Base-by-base conservation (phyloP, 2,329 filamentous ascomycete genomes). In the Colletotrichum aenigma region DNA sequence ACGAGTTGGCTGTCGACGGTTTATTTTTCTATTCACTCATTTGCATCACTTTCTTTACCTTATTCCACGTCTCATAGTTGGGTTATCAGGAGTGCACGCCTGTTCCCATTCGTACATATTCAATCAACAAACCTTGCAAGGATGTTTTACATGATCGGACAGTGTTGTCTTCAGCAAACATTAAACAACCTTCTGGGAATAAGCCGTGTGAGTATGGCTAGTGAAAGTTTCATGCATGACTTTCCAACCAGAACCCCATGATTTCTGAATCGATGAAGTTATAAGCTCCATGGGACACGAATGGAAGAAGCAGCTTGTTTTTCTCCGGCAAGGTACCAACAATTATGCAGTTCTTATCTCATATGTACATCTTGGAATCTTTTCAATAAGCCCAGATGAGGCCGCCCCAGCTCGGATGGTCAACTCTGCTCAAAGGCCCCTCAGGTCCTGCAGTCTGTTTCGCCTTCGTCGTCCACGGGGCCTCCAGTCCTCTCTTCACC, bases 401-500 rank as follows among this genome's bases (percentile, higher is more conserved):
- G 10, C 71, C 71, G 10, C 71, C 71, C 71, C 71, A 74, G 15
- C 71, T 74, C 21, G 66, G 66, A 36, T 74, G 71, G 2, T 74
- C 66, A 21, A 48, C 30, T 12, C 43, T 2, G 1, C 36, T 74
- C 60, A 74, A 12, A 0, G 58, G 66, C 13, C 66, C 43, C 32
- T 74, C 71, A 3, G 34, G 6, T 1, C 66, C 66, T 3, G 15
- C 66, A 10, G 32, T 10, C 10, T 74, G 10, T 28, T 74, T 76
- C 3, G 74, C 74, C 48, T 74, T 74, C 3, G 66, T 61, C 8
- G 66, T 64, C 74, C 74, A 76, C 3, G 74, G 66, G 1, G 78
- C 79, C 3, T 79, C 67, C 10, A 74, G 18, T 10, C 78, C 76
- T 52, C 78, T 78, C 66, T 83, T 82, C 2, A 81, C 76, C 7